Evolutionary conservation across 495 filamentous ascomycete species (phyloP).

Genomic region (Neurospora sp.): DNA sequence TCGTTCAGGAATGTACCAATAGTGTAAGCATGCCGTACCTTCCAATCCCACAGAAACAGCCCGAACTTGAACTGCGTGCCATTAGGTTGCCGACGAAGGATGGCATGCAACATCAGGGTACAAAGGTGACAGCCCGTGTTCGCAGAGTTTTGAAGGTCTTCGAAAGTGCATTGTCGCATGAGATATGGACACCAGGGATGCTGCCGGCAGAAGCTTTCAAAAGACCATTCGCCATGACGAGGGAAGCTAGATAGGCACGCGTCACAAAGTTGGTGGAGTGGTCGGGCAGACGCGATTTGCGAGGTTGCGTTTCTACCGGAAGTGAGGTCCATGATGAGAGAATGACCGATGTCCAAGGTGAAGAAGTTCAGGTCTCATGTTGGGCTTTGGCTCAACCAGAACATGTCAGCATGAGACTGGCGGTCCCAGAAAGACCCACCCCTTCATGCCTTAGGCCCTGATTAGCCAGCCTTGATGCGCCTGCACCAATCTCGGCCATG

Average conservation of each 20-base stretch:
- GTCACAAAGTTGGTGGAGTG: not conserved
- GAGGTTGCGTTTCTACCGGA: not conserved
- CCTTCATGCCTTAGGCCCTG: not conserved
- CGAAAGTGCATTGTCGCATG: too few relatives aligned
- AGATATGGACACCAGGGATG: too few relatives aligned
- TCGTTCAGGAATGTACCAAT: too few relatives aligned
- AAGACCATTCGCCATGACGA: not conserved
- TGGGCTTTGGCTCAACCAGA: not conserved
- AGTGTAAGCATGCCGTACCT: too few relatives aligned
- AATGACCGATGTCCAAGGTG: not conserved
- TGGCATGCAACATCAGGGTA: too few relatives aligned
- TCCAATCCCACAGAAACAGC: too few relatives aligned
- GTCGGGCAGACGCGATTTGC: not conserved
- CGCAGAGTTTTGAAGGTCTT: too few relatives aligned
- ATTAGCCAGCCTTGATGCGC: slow-evolving; percentile 22
- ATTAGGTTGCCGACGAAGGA: too few relatives aligned
- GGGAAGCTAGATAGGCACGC: not conserved
- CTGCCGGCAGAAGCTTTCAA: too few relatives aligned
- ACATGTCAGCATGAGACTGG: not conserved
- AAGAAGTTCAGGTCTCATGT: not conserved
- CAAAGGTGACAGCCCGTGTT: too few relatives aligned
- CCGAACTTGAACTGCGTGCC: too few relatives aligned
- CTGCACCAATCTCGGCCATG: slow-evolving; percentile 72
- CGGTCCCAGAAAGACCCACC: not conserved
- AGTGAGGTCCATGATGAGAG: not conserved